Conservation (phyloP, 805 yeast genomes). For the Ogataea pignaliae region DNA sequence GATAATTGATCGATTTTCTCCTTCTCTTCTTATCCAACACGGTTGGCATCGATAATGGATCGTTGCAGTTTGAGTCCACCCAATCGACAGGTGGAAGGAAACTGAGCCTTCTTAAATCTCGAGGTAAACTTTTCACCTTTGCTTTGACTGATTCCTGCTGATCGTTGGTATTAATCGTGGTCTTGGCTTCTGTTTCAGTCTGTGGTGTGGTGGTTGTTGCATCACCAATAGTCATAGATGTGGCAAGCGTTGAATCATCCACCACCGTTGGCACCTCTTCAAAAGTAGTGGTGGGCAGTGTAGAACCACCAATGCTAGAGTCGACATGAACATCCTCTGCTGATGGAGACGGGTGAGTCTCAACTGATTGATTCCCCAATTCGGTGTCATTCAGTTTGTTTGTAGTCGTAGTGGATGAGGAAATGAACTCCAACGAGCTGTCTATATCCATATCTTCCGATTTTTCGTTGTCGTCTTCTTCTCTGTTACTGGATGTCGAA, state of each 20-base stretch:
- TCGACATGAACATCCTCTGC: too few relatives aligned
- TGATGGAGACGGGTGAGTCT: too few relatives aligned
- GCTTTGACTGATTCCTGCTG: too few relatives aligned
- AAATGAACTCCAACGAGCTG: background rate
- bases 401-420: background rate
- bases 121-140: background rate
- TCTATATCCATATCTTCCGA: background rate
- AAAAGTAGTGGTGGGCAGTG: too few relatives aligned
- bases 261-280: too few relatives aligned
- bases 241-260: too few relatives aligned
- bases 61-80: constrained; percentile 3
- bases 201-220: background rate
- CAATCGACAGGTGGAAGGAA: too few relatives aligned
- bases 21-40: constrained; percentile 34
- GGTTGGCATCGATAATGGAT: constrained; percentile 23
- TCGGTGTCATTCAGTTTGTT: too few relatives aligned
- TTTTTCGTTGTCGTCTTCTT: background rate
- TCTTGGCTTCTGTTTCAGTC: background rate
- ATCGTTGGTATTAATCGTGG: too few relatives aligned
- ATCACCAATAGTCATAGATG: background rate
- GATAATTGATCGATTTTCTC: constrained; percentile 58
- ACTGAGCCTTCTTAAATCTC: too few relatives aligned
- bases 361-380: too few relatives aligned
- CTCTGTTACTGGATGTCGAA: background rate
- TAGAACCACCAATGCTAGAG: too few relatives aligned